Base-by-base conservation (phyloP, 73 alveolate species). In the Paramecium caudatum region DNA sequence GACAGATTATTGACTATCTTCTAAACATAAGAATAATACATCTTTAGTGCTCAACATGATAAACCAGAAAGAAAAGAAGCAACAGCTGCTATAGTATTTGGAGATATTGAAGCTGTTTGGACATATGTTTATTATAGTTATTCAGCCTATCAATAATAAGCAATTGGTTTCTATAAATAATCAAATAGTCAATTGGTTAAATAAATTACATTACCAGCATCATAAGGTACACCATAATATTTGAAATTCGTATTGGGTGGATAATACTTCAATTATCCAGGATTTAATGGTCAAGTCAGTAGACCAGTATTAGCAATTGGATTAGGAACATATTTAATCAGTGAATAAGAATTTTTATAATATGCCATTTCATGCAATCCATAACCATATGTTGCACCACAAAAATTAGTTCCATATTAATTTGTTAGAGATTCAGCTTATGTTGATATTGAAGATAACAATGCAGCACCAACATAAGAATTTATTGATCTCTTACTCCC, bases 61-160 rank as follows among this genome's bases (percentile, higher is more conserved):
- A 30, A 65, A 13, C 83, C 83, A 6, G 83, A 65, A 33, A 65
- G 49, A 36, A 65, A 65, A 15, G 83, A 65, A 33, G 49, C 83
- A 1, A 65, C 83, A 0, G 49, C 49, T 32, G 69, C 88, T 2
- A 74, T 74, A 3, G 69, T 23, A 0, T 74, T 27, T 17, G 88
- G 88, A 74, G 88, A 74, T 74, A 74, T 74, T 74, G 88, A 74
- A 74, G 88, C 55, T 4, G 88, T 74, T 74, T 74, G 88, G 88
- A 74, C 88, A 39, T 74, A 74, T 5, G 68, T 74, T 5, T 74
- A 74, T 45, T 74, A 74, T 13, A 74, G 88, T 74, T 74, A 41
- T 27, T 74, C 88, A 36, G 62, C 65, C 16, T 41, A 12, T 37
- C 13, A 39, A 15, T 27, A 43, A 41, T 27, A 39, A 39, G 88